Evolutionary conservation across 2,329 filamentous ascomycete genomes (phyloP).

Genomic region (Penicillium sclerotiorum): DNA sequence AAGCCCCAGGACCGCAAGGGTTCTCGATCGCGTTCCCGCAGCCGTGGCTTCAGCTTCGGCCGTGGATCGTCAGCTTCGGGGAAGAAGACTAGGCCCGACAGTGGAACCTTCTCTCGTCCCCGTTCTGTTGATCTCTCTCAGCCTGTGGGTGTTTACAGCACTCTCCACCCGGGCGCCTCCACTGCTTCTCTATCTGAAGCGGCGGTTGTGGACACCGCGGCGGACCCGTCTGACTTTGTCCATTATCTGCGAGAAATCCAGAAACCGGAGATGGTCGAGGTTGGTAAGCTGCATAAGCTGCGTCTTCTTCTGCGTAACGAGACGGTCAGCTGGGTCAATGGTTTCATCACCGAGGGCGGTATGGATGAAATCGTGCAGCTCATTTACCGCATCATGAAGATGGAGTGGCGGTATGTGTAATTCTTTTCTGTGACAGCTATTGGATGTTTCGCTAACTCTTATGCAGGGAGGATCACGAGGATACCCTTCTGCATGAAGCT

Average conservation of each 20-base stretch:
- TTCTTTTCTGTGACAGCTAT: not conserved
- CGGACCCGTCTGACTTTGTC: slow-evolving; percentile 81
- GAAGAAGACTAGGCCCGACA: slow-evolving; percentile 74
- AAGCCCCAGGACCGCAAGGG: slow-evolving; percentile 50
- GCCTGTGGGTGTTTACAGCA: slow-evolving; percentile 58
- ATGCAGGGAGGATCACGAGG: slow-evolving; percentile 87
- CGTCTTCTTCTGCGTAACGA: slow-evolving; percentile 88
- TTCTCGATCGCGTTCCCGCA: slow-evolving; percentile 58
- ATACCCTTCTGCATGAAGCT: slow-evolving; percentile 86
- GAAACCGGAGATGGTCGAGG: slow-evolving; percentile 81
- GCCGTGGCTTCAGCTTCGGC: slow-evolving; percentile 77
- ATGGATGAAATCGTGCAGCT: slow-evolving; percentile 89
- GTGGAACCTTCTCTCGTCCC: slow-evolving; percentile 65
- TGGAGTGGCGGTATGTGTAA: slow-evolving; percentile 83
- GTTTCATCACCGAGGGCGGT: slow-evolving; percentile 84
- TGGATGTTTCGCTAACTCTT: slow-evolving; percentile 24
- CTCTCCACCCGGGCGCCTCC: slow-evolving; percentile 58
- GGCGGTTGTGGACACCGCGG: slow-evolving; percentile 71
- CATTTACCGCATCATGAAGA: slow-evolving; percentile 86
- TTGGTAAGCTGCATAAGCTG: slow-evolving; percentile 94
- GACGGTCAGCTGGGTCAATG: slow-evolving; percentile 92
- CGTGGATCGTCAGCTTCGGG: slow-evolving; percentile 69
- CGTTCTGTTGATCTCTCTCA: slow-evolving; percentile 73
- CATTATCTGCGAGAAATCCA: slow-evolving; percentile 78
- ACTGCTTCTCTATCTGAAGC: slow-evolving; percentile 60